Percentiles rank a stretch among this genome's conserved stretches.
Conservation (phyloP, 352 stramenopile species). For the Lagenidium giganteum region DNA sequence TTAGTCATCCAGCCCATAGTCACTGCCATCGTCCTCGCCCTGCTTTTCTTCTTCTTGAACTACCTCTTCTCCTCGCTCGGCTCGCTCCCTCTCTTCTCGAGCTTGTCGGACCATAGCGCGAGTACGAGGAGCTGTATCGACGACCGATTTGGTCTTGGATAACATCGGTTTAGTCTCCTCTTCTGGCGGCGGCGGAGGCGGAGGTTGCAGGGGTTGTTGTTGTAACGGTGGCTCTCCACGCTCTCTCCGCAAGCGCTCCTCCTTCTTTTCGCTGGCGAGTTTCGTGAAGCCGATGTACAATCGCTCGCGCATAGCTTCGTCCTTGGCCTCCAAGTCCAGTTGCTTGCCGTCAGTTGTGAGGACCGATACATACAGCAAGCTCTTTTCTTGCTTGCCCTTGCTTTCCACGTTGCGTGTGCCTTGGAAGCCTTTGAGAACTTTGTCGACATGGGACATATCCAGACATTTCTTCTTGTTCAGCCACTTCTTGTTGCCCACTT, state of each 20-base stretch:
- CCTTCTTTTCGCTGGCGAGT: constrained; percentile 35
- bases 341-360: constrained; percentile 36
- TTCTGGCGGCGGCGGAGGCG: too few species aligned
- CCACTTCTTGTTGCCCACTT: constrained; percentile 34
- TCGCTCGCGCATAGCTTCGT: constrained; percentile 33
- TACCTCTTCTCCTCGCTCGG: too few species aligned
- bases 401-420: constrained; percentile 23
- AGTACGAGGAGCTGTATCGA: too few species aligned
- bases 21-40: too few species aligned
- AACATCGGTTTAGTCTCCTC: too few species aligned
- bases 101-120: too few species aligned
- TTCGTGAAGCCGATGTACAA: constrained; percentile 47
- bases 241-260: constrained; percentile 23
- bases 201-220: too few species aligned
- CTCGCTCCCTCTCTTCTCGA: too few species aligned
- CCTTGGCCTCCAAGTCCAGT: constrained; percentile 46
- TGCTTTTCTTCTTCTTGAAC: too few species aligned
- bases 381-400: constrained; percentile 24
- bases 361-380: constrained; percentile 39
- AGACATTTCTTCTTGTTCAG: constrained; percentile 47
- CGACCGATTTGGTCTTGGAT: too few species aligned
- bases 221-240: too few species aligned
- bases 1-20: too few species aligned
- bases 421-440: constrained; percentile 42
- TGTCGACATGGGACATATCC: constrained; percentile 28